These are phyloP conservation scores for Arthrocladium fulminans DNA, from an alignment of 2,329 filamentous ascomycete genomes.

Conservation along the genomic window DNA sequence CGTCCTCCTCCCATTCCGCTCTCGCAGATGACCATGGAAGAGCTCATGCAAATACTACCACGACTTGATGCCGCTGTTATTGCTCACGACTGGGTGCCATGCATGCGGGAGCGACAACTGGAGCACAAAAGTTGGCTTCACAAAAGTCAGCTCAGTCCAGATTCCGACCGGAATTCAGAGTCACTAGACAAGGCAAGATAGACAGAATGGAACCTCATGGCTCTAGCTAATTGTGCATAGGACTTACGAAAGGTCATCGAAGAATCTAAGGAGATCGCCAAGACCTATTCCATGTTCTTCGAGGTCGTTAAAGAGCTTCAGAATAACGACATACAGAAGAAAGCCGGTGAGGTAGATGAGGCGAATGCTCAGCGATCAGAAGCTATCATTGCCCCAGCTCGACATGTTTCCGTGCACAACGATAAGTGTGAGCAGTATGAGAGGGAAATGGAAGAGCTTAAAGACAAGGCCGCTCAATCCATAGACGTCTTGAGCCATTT, in stretches of 20 bases:
- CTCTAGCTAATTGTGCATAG: not conserved
- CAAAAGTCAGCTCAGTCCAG: not conserved
- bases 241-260: not conserved
- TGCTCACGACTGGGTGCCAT: constrained; percentile 7
- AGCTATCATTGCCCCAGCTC: constrained; percentile 3
- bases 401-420: constrained; percentile 8
- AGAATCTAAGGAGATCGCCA: not conserved
- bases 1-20: constrained; percentile 1
- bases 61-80: constrained; percentile 7
- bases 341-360: not conserved
- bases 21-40: constrained; percentile 6
- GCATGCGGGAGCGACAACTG: constrained; percentile 3
- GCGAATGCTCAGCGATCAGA: constrained; percentile 2
- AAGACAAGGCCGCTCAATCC: constrained; percentile 4
- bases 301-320: constrained; percentile 3
- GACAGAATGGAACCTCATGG: not conserved
- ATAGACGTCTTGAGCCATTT: not conserved
- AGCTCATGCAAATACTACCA: constrained; percentile 7
- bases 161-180: not conserved
- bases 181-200: not conserved
- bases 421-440: constrained; percentile 6
- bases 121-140: constrained; percentile 6
- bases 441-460: not conserved
- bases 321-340: not conserved
- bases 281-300: not conserved